Conservation (phyloP, 1,284 basidiomycete species). For the Porogramme epimiltina region DNA sequence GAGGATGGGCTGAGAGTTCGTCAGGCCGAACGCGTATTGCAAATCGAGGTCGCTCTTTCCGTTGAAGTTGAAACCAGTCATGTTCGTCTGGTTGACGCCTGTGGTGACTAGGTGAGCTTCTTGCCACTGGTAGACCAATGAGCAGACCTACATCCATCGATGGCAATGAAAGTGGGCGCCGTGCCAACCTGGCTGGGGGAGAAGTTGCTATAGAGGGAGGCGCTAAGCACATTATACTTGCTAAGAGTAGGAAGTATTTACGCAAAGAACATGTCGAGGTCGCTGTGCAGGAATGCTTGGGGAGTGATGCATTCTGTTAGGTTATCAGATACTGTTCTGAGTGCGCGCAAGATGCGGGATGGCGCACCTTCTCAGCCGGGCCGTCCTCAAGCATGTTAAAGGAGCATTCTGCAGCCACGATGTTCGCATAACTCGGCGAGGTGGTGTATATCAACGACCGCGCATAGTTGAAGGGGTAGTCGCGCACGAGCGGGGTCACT, state of each 20-base stretch:
- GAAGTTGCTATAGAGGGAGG: conserved; percentile 38
- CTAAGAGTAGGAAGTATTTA: too few species aligned
- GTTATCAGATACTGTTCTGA: too few species aligned
- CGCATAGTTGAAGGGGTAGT: conserved; percentile 93
- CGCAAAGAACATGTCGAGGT: too few species aligned
- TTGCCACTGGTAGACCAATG: neutral
- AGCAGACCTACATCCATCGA: conserved; percentile 48
- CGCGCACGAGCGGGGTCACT: conserved; percentile 69
- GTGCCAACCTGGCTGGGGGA: conserved; percentile 37
- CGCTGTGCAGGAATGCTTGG: too few species aligned
- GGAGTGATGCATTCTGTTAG: too few species aligned
- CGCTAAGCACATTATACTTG: too few species aligned
- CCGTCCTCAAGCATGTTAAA: conserved; percentile 78
- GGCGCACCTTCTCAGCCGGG: conserved; percentile 55
- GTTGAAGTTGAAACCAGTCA: conserved; percentile 43
- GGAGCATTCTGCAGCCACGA: conserved; percentile 75
- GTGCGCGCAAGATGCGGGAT: conserved; percentile 10
- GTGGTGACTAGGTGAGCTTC: conserved; percentile 21
- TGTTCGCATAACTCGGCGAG: conserved; percentile 72
- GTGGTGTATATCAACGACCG: conserved; percentile 91
- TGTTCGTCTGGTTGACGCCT: conserved; percentile 33
- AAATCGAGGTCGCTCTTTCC: conserved; percentile 59
- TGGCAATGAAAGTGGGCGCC: conserved; percentile 43
- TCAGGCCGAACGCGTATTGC: conserved; percentile 50
- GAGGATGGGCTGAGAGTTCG: conserved; percentile 42